These are phyloP conservation scores for Carex sylvatica DNA, from an alignment of 202 grass and related monocot species.

Conservation along the genomic window DNA sequence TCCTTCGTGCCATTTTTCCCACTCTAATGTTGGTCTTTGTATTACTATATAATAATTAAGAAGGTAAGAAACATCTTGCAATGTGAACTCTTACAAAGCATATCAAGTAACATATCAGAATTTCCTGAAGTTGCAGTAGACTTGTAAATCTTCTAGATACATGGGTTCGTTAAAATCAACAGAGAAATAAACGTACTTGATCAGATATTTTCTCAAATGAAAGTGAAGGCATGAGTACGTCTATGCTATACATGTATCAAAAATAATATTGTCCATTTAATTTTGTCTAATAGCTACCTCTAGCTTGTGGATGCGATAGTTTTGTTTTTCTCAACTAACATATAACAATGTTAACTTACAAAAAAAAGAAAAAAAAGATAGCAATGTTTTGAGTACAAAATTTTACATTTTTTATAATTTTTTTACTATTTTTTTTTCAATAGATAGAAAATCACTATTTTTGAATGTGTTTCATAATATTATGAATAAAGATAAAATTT, in stretches of 20 bases:
- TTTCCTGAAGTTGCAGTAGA: not conserved
- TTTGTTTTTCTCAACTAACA: not conserved
- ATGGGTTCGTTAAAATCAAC: not conserved
- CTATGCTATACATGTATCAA: not conserved
- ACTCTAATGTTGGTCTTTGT: no score
- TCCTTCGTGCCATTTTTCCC: no score
- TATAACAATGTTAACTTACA: no score
- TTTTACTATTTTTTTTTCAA: no score
- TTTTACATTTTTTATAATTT: no score
- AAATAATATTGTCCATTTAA: not conserved
- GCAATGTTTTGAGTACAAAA: no score
- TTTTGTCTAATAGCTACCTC: not conserved
- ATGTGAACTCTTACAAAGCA: not conserved
- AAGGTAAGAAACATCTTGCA: no score
- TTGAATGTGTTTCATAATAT: no score
- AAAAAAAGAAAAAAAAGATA: no score
- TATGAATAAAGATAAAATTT: no score
- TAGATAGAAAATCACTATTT: no score
- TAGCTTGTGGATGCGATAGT: not conserved
- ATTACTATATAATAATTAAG: no score
- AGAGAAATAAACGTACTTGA: not conserved
- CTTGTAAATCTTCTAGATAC: slow-evolving; percentile 16
- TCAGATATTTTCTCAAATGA: not conserved
- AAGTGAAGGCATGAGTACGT: not conserved
- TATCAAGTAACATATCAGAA: not conserved